phyloP scores from a whole-genome alignment of 148 eudicot genomes.

The Pharnaceum exiguum region DNA sequence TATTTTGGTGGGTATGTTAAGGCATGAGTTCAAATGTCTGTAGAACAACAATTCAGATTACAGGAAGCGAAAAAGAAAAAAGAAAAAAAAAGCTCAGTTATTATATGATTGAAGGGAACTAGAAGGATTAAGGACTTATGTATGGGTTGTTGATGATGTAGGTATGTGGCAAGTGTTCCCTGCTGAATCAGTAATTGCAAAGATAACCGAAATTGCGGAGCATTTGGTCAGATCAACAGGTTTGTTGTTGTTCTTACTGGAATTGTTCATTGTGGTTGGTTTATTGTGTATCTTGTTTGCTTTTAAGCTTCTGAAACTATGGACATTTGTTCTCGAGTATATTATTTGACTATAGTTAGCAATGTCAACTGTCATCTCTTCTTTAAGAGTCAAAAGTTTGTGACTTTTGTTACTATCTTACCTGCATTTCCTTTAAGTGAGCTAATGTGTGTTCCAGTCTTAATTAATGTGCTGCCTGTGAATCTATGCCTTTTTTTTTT shows the following conservation, averaged over 20 bases:
- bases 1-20: slow-evolving; percentile 1
- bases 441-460: no score
- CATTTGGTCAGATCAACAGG: slow-evolving; percentile 60
- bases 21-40: not conserved
- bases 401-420: no score
- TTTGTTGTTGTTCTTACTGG: slow-evolving; percentile 23
- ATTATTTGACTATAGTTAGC: no score
- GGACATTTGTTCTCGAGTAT: not conserved
- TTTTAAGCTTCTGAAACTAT: not conserved
- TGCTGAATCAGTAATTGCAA: slow-evolving; percentile 37
- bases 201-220: slow-evolving; percentile 56
- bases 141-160: slow-evolving; percentile 17
- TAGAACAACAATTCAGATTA: no score
- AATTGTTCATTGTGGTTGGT: not conserved
- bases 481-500: no score
- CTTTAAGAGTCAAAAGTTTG: no score
- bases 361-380: no score
- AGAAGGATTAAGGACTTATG: not conserved
- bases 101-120: not conserved
- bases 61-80: no score
- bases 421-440: no score
- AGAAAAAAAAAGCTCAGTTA: not conserved
- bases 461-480: no score
- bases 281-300: not conserved
- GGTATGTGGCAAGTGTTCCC: slow-evolving; percentile 50